Conservation (phyloP, 1,139 yeast species). For the Yamadazyma diddensiae region DNA sequence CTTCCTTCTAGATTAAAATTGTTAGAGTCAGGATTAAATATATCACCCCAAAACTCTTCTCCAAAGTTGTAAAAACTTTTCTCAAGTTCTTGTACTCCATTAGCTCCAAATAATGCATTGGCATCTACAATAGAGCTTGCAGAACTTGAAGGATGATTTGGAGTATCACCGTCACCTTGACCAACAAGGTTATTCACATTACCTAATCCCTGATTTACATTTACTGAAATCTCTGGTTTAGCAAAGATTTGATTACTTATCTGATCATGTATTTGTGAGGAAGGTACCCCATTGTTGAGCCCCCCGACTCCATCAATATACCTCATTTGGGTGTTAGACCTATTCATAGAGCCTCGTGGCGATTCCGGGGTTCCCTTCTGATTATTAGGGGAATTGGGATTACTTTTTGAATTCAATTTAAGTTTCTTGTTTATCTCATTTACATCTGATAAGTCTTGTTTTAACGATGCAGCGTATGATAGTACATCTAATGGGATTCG, state of each 20-base stretch:
- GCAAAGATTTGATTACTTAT: too few relatives aligned
- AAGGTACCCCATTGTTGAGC: too few relatives aligned
- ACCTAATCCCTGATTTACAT: too few relatives aligned
- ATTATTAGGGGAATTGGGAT: background rate
- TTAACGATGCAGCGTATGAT: conserved; percentile 34
- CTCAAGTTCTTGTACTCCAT: conserved; percentile 24
- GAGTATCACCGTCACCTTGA: background rate
- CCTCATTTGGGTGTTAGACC: too few relatives aligned
- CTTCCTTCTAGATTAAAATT: conserved; percentile 34
- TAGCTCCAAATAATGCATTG: conserved; percentile 4
- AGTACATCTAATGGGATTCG: conserved; percentile 33
- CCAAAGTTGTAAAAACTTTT: conserved; percentile 32
- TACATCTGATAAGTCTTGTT: conserved; percentile 10
- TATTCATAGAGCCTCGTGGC: too few relatives aligned
- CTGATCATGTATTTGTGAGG: too few relatives aligned
- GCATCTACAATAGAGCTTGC: conserved; percentile 2
- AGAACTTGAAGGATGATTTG: background rate
- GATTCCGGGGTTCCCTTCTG: background rate
- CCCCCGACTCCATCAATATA: too few relatives aligned
- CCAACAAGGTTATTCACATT: too few relatives aligned
- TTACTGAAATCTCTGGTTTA: background rate
- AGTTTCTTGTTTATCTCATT: conserved; percentile 8
- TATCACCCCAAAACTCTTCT: conserved; percentile 46
- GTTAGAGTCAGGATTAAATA: conserved; percentile 35
- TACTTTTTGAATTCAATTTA: conserved; percentile 5